A percentile compares a stretch with the other conserved stretches of the same genome.
Conservation (phyloP, 179 eudicot genomes). For the Patellifolia procumbens region DNA sequence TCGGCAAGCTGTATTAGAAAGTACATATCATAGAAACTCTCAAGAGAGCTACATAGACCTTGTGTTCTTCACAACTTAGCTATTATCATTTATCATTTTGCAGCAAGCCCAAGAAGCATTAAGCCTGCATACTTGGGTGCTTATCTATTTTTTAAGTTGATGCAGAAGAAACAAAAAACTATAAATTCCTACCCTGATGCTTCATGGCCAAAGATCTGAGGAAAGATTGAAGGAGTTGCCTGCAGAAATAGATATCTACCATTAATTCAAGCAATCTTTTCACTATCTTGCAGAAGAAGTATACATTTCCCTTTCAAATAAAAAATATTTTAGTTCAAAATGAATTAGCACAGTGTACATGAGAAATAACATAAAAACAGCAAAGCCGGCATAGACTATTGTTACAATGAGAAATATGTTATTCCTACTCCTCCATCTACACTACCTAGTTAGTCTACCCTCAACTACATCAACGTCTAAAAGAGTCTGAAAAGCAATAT, state of each 20-base stretch:
- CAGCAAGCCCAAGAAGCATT: neutral
- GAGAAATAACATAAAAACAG: neutral
- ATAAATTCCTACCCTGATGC: slow-evolving; percentile 74
- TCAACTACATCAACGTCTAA: no score
- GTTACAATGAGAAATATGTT: neutral
- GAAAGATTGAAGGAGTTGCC: slow-evolving; percentile 65
- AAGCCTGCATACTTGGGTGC: neutral
- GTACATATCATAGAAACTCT: neutral
- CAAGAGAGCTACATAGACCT: neutral
- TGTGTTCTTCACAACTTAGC: neutral
- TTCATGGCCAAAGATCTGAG: slow-evolving; percentile 98
- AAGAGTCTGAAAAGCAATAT: neutral
- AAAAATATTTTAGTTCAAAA: neutral
- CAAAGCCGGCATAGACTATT: neutral
- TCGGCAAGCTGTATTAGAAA: neutral
- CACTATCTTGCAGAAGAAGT: neutral
- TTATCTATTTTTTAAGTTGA: neutral
- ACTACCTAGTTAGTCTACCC: neutral
- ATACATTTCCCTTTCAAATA: neutral
- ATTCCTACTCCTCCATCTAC: neutral
- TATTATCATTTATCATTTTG: neutral
- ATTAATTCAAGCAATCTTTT: neutral
- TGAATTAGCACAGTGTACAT: neutral
- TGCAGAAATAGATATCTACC: slow-evolving; percentile 37
- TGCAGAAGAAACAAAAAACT: slow-evolving; percentile 12